phyloP scores from a whole-genome alignment of 352 stramenopile genomes.

The Phytophthora crassamura region DNA sequence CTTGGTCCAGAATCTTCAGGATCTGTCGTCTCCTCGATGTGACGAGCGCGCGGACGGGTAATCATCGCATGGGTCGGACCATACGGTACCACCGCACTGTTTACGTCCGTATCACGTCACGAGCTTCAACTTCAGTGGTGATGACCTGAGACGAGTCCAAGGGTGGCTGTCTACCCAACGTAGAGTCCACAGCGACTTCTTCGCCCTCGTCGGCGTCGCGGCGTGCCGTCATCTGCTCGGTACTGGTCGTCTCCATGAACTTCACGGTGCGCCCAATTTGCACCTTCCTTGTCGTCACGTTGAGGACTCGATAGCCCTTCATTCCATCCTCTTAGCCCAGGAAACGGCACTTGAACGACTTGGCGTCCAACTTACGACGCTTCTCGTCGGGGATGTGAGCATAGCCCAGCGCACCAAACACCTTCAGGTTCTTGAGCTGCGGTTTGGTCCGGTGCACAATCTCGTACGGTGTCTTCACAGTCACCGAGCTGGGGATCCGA shows the following conservation, averaged over 20 bases:
- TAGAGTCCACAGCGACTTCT: no score
- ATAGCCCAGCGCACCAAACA: slow-evolving; percentile 9
- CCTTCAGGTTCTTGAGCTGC: slow-evolving; percentile 4
- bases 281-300: background rate
- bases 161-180: no score
- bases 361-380: slow-evolving; percentile 6
- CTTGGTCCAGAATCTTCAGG: slow-evolving; percentile 2
- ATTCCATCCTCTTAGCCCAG: background rate
- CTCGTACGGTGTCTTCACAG: slow-evolving; percentile 11
- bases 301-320: background rate
- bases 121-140: no score
- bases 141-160: no score
- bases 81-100: no score
- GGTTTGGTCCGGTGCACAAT: background rate
- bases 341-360: background rate
- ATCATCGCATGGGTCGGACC: slow-evolving; percentile 1
- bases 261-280: no score
- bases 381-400: slow-evolving; percentile 18
- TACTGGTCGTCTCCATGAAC: no score
- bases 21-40: slow-evolving; percentile 8
- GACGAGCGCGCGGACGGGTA: slow-evolving; percentile 1
- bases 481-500: slow-evolving; percentile 5
- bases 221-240: no score
- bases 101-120: no score
- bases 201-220: no score